Percentiles rank a stretch among this genome's conserved stretches.
phyloP scores from a whole-genome alignment of 352 stramenopile genomes.

The Blastocystis sp. region DNA sequence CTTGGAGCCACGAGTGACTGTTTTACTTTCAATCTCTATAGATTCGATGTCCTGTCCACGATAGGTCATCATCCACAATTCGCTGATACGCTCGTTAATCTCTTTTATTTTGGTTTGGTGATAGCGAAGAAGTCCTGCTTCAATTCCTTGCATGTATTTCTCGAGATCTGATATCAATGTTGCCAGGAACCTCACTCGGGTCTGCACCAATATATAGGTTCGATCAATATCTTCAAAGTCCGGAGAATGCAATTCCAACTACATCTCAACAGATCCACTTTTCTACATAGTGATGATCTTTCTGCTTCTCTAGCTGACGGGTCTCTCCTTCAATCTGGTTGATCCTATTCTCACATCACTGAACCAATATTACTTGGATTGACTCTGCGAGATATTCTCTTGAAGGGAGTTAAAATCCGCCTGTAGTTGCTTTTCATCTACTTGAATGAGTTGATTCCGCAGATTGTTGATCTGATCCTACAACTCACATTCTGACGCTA shows the following conservation, averaged over 20 bases:
- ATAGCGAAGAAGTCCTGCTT: slow-evolving; percentile 90
- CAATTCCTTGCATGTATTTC: slow-evolving; percentile 84
- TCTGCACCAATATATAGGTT: slow-evolving; percentile 83
- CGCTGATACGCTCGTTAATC: slow-evolving; percentile 97
- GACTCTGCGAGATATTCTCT: background rate
- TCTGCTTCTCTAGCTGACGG: slow-evolving; percentile 36
- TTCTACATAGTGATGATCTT: background rate
- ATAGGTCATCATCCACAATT: slow-evolving; percentile 96
- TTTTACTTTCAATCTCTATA: slow-evolving; percentile 82
- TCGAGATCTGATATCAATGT: slow-evolving; percentile 91
- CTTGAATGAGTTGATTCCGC: background rate
- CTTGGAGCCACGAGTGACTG: slow-evolving; percentile 80
- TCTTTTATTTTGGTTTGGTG: slow-evolving; percentile 96
- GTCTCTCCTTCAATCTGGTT: slow-evolving; percentile 42
- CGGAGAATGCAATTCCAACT: slow-evolving; percentile 45
- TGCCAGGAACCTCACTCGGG: slow-evolving; percentile 87
- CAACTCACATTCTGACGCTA: background rate
- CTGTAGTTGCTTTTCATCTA: background rate
- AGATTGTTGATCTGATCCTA: slow-evolving; percentile 5
- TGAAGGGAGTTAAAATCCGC: background rate
- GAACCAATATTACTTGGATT: background rate
- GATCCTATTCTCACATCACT: background rate
- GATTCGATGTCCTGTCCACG: slow-evolving; percentile 95
- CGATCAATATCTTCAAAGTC: slow-evolving; percentile 87
- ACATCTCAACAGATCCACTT: background rate